phyloP scores from a whole-genome alignment of 768 basidiomycete genomes.

The Clavaria fumosa region DNA sequence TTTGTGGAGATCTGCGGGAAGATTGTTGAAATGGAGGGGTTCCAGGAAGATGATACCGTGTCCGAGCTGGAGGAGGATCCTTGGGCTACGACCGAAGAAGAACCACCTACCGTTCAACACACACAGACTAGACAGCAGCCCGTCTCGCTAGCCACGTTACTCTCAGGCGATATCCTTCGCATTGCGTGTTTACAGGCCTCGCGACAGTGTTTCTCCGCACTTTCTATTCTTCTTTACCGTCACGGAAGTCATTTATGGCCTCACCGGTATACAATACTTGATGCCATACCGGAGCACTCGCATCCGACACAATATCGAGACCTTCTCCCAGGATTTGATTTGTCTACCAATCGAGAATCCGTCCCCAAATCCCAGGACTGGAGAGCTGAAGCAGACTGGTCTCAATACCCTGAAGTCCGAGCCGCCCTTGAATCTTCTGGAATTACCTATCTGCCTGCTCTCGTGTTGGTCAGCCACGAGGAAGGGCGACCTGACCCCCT shows the following conservation, averaged over 20 bases:
- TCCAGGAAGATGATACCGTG: constrained; percentile 35
- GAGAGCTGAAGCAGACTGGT: constrained; percentile 43
- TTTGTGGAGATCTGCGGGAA: constrained; percentile 44
- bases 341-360: constrained; percentile 29
- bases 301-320: constrained; percentile 45
- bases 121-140: constrained; percentile 22
- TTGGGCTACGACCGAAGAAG: constrained; percentile 32
- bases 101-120: constrained; percentile 18
- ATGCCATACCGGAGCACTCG: constrained; percentile 59
- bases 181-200: constrained; percentile 56
- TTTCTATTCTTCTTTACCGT: constrained; percentile 40
- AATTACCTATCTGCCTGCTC: constrained; percentile 5
- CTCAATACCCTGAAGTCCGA: constrained; percentile 32
- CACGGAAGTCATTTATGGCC: constrained; percentile 51
- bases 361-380: constrained; percentile 21
- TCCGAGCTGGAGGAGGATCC: constrained; percentile 76
- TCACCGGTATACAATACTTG: constrained; percentile 51
- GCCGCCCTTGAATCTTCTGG: constrained; percentile 21
- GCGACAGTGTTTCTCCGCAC: constrained; percentile 36
- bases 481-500: constrained; percentile 24
- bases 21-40: constrained; percentile 18
- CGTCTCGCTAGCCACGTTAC: constrained; percentile 47
- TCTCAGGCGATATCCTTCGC: constrained; percentile 39
- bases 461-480: constrained; percentile 5
- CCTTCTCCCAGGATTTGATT: constrained; percentile 50